Conservation (phyloP, 495 filamentous ascomycete genomes). For the Talaromyces wortmannii region DNA sequence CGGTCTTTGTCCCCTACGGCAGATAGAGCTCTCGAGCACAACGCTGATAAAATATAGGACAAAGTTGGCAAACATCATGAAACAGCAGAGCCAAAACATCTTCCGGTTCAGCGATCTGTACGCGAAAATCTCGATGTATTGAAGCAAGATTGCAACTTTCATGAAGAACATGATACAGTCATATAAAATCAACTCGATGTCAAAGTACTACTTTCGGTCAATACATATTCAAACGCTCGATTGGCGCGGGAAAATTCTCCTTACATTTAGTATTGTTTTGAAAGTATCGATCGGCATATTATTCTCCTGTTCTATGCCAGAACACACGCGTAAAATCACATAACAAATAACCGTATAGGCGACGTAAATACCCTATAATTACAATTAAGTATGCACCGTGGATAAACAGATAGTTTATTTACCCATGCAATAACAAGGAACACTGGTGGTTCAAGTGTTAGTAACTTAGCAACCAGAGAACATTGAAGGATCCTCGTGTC, state of each 20-base stretch:
- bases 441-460: background rate
- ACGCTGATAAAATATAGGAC: conserved; percentile 14
- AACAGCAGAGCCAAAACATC: conserved; percentile 13
- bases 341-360: conserved; percentile 17
- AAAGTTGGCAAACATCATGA: conserved; percentile 8
- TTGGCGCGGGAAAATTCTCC: background rate
- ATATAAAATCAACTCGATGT: background rate
- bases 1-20: conserved; percentile 11
- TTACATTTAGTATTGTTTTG: background rate
- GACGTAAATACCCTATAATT: background rate
- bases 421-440: background rate
- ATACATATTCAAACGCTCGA: background rate
- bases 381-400: too few relatives aligned
- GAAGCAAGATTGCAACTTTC: background rate
- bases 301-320: background rate
- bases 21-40: conserved; percentile 11
- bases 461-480: background rate
- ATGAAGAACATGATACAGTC: background rate
- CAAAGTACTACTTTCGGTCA: background rate
- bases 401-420: background rate
- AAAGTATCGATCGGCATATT: background rate
- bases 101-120: conserved; percentile 11
- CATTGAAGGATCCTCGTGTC: background rate
- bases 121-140: background rate
- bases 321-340: conserved; percentile 15